Conservation (phyloP, 2,329 filamentous ascomycete genomes). For the Coniella vitis region DNA sequence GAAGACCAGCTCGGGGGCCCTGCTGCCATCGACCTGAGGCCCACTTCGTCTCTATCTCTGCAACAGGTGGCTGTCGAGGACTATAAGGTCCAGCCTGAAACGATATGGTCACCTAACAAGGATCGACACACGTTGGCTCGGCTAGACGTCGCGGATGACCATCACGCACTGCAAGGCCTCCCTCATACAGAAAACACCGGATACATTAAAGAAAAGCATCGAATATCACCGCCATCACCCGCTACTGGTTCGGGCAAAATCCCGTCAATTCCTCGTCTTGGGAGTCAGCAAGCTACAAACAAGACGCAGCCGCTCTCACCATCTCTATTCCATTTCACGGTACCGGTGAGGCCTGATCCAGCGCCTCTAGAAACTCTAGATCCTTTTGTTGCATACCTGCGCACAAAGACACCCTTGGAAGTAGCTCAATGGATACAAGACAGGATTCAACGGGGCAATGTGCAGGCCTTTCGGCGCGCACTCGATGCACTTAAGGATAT, state of each 20-base stretch:
- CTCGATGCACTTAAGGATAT: background rate
- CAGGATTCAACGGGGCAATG: background rate
- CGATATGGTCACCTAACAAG: no score
- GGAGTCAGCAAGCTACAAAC: no score
- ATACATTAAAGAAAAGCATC: no score
- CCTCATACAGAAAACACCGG: no score
- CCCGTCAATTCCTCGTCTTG: no score
- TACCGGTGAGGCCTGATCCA: background rate
- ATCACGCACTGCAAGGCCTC: no score
- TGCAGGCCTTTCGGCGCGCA: background rate
- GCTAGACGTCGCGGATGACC: no score
- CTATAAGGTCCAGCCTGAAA: no score
- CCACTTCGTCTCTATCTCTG: background rate
- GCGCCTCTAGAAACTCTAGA: background rate
- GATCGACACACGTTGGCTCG: no score
- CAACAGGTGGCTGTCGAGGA: no score
- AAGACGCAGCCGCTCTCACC: background rate
- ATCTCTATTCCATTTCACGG: background rate
- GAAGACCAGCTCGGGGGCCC: background rate
- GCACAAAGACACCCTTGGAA: background rate
- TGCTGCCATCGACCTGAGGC: background rate
- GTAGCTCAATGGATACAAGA: conserved; percentile 6
- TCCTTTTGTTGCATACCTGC: background rate
- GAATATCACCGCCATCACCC: no score
- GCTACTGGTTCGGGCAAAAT: no score